Evolutionary conservation across 306 rosid species (phyloP), one percentile per base, ranked within the genome.

Genomic region (Castanea crenata): DNA sequence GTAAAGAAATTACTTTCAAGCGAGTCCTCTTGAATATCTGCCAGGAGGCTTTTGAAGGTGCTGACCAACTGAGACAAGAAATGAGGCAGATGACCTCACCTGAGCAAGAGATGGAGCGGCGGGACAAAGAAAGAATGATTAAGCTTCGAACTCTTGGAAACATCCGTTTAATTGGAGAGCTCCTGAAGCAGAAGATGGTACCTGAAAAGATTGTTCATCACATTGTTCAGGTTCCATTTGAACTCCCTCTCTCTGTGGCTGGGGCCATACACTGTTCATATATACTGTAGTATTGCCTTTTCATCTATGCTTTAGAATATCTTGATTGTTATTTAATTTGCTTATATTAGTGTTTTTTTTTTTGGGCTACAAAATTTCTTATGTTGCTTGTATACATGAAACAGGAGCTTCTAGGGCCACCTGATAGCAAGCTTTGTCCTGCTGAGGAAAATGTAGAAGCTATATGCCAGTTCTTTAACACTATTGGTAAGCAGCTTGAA

Each of bases 391-490:
- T 55, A 35, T 75, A 25, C 71, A 58, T 85, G 74, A 69, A 77
- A 87, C 93, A 96, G 99, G 94, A 90, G 84, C 98, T 96, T 80
- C 75, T 93, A 77, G 99, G 99, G 73, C 49, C 88, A 38, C 19
- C 91, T 11, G 99, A 93, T 68, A 83, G 76, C 81, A 90, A 87
- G 84, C n/a, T 57, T 20, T 91, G 97, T 88, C 99, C 99, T 16
- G 97, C 91, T 13, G 98, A 96, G 90, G 99, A 96, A 86, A 91
- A 93, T 64, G 99, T 96, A 41, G 99, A 96, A 90, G 98, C 99
- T 51, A 89, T 96, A 68, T 96, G 99, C 83, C 99, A 96, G 32
- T 93, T 96, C 75, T 91, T 96, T 61, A 87, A 77, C 90, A 96
- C 97, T 61, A 93, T 96, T n/a, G 99, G 99, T 74, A 96, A 93